phyloP scores from a whole-genome alignment of 352 stramenopile species.

The Pythium scleroteichum region DNA sequence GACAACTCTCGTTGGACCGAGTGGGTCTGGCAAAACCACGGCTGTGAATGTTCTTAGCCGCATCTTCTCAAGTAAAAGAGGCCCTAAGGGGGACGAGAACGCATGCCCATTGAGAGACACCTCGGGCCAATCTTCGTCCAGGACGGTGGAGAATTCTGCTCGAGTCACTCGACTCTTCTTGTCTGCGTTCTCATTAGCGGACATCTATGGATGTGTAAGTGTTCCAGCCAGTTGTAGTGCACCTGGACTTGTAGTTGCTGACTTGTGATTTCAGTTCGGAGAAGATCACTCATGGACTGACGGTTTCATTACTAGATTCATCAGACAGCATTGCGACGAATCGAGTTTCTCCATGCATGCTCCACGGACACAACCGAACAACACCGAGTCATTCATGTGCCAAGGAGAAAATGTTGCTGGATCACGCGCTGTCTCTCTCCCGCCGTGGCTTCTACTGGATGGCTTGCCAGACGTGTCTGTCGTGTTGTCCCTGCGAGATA shows the following conservation, averaged over 20 bases:
- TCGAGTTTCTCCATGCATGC: background rate
- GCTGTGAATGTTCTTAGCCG: slow-evolving; percentile 44
- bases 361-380: no score
- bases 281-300: slow-evolving; percentile 51
- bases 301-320: slow-evolving; percentile 57
- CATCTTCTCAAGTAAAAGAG: slow-evolving; percentile 23
- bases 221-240: background rate
- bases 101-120: no score
- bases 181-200: slow-evolving; percentile 40
- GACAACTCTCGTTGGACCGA: slow-evolving; percentile 51
- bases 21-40: slow-evolving; percentile 60
- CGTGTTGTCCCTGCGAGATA: slow-evolving; percentile 43
- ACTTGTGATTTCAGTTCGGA: background rate
- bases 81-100: no score
- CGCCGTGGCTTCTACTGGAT: slow-evolving; percentile 71
- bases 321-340: slow-evolving; percentile 45
- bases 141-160: background rate
- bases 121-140: no score
- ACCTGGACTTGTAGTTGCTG: background rate
- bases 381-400: no score
- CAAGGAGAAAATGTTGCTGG: no score
- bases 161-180: slow-evolving; percentile 42
- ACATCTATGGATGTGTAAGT: slow-evolving; percentile 57
- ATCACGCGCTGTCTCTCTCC: no score
- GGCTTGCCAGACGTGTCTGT: slow-evolving; percentile 31